phyloP scores from a whole-genome alignment of 495 filamentous ascomycete genomes.

The Cercophora scortea region DNA sequence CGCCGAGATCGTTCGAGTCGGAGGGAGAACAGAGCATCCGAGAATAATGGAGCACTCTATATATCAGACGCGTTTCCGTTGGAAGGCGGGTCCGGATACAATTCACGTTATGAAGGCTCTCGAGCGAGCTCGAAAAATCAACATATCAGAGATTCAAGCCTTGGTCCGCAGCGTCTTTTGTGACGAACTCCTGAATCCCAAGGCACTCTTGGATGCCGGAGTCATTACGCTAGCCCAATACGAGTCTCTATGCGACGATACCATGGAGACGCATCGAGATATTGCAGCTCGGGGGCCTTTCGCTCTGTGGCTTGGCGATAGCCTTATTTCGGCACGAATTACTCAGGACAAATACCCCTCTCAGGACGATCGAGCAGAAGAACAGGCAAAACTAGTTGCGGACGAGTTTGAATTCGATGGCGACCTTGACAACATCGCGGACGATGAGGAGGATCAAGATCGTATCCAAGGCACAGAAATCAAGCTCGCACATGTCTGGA shows the following conservation, averaged over 20 bases:
- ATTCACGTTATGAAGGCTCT: conserved; percentile 1
- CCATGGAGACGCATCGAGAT: conserved; percentile 38
- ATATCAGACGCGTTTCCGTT: conserved; percentile 33
- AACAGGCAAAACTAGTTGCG: conserved; percentile 12
- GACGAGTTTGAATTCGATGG: conserved; percentile 31
- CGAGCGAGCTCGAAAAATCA: conserved; percentile 16
- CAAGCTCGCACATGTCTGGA: conserved; percentile 26
- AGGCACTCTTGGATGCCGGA: conserved; percentile 37
- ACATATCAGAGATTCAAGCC: conserved; percentile 29
- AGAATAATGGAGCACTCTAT: conserved; percentile 59
- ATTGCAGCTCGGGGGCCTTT: conserved; percentile 41
- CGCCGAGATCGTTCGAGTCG: conserved; percentile 64
- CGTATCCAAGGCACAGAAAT: conserved; percentile 27
- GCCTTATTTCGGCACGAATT: conserved; percentile 20
- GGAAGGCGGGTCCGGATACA: no score
- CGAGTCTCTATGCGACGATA: conserved; percentile 50
- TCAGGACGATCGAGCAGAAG: conserved; percentile 20
- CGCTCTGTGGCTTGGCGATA: conserved; percentile 54
- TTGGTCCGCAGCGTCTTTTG: conserved; percentile 43
- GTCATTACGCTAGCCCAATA: conserved; percentile 56
- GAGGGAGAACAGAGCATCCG: conserved; percentile 60
- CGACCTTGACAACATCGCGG: conserved; percentile 27
- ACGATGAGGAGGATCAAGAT: conserved; percentile 32
- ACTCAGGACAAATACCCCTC: conserved; percentile 9
- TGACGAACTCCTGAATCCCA: conserved; percentile 39